Percentiles rank a stretch among this genome's conserved stretches.
Evolutionary conservation across 305 asterid genomes (phyloP).

Genomic region (Fraxinus ornus): DNA sequence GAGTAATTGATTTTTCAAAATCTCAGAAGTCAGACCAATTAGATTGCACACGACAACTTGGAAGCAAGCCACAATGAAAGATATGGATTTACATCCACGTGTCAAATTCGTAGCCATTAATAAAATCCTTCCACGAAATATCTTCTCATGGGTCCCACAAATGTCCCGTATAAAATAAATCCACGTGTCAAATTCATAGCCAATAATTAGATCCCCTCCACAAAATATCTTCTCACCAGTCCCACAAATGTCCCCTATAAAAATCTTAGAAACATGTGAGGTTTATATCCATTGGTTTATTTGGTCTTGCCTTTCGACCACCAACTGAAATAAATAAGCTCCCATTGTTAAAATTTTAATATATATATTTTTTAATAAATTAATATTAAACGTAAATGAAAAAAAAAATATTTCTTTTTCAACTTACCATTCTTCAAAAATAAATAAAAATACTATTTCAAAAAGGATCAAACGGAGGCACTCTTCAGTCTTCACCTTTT

Average conservation of each 20-base stretch:
- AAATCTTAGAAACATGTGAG: slow-evolving; percentile 33
- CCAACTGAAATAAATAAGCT: no score
- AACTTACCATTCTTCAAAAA: no score
- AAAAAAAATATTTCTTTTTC: no score
- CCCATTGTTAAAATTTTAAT: no score
- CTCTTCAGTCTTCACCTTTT: slow-evolving; percentile 25
- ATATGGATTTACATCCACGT: not conserved
- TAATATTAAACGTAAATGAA: no score
- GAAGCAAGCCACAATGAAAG: not conserved
- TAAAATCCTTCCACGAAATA: not conserved
- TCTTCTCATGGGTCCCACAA: not conserved
- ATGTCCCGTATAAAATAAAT: slow-evolving; percentile 10
- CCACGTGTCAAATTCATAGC: not conserved
- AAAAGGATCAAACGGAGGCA: slow-evolving; percentile 1
- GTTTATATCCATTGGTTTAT: no score
- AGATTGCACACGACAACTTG: not conserved
- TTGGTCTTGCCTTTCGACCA: no score
- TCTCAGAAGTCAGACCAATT: not conserved
- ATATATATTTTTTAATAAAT: no score
- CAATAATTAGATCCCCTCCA: not conserved
- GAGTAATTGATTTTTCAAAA: no score
- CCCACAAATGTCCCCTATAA: slow-evolving; percentile 3
- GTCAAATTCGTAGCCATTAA: not conserved
- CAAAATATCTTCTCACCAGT: not conserved
- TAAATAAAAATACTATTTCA: no score